Evolutionary conservation across 2,329 filamentous ascomycete species (phyloP).

Genomic region (Calonectria multiphialidica): DNA sequence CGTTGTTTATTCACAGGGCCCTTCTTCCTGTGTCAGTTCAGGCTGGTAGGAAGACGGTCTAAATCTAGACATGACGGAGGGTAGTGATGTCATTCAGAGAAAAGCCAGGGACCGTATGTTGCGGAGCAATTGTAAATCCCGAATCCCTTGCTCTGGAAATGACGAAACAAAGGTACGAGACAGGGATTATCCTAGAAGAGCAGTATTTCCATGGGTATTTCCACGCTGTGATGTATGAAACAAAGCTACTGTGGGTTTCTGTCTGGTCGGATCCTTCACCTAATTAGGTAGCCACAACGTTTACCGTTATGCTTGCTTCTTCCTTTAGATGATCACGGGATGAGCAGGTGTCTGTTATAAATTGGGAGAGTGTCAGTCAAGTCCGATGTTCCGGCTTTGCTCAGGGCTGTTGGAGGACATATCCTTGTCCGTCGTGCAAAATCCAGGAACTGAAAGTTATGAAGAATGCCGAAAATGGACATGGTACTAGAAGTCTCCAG

Average conservation of each 20-base stretch:
- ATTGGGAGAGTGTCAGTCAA: not conserved
- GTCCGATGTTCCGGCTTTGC: not conserved
- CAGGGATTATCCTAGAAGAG: not conserved
- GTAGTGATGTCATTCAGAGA: not conserved
- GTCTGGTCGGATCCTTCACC: not conserved
- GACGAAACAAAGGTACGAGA: not conserved
- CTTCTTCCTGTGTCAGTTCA: not conserved
- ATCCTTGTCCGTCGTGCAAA: not conserved
- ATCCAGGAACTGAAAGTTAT: not conserved
- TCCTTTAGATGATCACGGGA: not conserved
- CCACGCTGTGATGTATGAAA: not conserved
- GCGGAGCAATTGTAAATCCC: not conserved
- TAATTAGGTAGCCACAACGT: not conserved
- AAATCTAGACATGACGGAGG: not conserved
- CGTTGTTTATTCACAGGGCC: not conserved
- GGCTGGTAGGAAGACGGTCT: not conserved
- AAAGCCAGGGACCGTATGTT: not conserved
- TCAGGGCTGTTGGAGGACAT: not conserved
- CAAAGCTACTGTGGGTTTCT: not conserved
- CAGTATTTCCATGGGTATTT: not conserved
- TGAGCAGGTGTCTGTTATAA: not conserved
- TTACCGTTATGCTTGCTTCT: not conserved
- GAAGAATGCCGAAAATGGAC: not conserved
- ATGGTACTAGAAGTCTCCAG: too few species aligned
- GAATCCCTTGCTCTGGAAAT: not conserved